Base-by-base conservation (phyloP, 805 yeast species). In the Nakazawaea holstii region DNA sequence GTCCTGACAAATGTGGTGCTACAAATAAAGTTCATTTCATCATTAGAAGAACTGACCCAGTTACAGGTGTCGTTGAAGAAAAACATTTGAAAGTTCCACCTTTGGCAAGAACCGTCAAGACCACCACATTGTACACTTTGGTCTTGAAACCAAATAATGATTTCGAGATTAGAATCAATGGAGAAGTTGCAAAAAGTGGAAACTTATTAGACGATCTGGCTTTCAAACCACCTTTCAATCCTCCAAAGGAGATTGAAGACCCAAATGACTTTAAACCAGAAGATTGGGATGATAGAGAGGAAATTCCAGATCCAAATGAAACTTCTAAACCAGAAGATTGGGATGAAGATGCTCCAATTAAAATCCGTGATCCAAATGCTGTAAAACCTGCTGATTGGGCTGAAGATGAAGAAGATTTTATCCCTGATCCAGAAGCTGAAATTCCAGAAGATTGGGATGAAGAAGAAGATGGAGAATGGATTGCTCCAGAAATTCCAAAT, bases 1-100 rank as follows among this genome's bases (percentile, higher is more conserved):
- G 97, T 17, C 97, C 97, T 39, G 97, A 91, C 66, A 80, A 77
- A 62, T 91, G 97, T 68, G 96, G 95, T 2, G 60, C 80, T 45
- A 76, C 84, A 39, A 87, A 89, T 68, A 85, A 81, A 64, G 82
- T 91, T 31, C 95, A 87, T 59, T 79, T 90, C 54, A 86, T 89
- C 48, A 58, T 89, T 50, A 77, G 74, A 49, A 75, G 86, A 56
- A 71, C 73, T 56, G 75, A 77, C 61, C 82, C 80, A 39, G 51
- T 58, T 26, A 71, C 80, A 26, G 82, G 80, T 6, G 73, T 69
- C 50, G 70, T 72, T 50, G 86, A 82, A 60, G 90, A 87, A 65
- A 84, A 87, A 62, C 86, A 82, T 55, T 70, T 87, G 50, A 62
- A 66, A 15, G 63, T 71, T n/a, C 81, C 91, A 8, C 92, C 96